Evolutionary conservation across 1,139 yeast genomes (phyloP).

Genomic region (Arxiozyma telluris): DNA sequence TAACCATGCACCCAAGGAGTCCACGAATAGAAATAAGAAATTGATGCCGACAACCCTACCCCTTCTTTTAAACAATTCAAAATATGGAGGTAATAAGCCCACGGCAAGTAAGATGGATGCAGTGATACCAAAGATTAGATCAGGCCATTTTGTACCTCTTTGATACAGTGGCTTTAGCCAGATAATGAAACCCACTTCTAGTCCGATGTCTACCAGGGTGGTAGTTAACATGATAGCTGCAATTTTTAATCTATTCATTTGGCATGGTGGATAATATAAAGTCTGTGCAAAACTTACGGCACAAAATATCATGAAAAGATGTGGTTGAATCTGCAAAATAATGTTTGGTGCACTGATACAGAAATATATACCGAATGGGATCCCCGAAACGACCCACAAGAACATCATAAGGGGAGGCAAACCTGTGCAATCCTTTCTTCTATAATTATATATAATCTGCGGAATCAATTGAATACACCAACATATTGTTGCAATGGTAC

Average conservation of each 20-base stretch:
- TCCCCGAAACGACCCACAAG: slow-evolving; percentile 73
- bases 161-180: slow-evolving; percentile 59
- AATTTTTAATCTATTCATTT: slow-evolving; percentile 35
- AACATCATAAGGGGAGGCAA: slow-evolving; percentile 78
- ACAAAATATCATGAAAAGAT: slow-evolving; percentile 68
- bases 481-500: slow-evolving; percentile 79
- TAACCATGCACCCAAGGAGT: slow-evolving; percentile 71
- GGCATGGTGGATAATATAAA: slow-evolving; percentile 70
- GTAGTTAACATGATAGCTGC: slow-evolving; percentile 33
- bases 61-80: slow-evolving; percentile 65
- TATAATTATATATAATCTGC: slow-evolving; percentile 66
- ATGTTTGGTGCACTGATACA: slow-evolving; percentile 44
- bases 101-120: slow-evolving; percentile 69
- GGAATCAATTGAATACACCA: slow-evolving; percentile 92
- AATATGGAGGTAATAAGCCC: slow-evolving; percentile 84
- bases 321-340: slow-evolving; percentile 59
- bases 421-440: slow-evolving; percentile 73
- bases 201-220: slow-evolving; percentile 43
- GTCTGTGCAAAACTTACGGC: slow-evolving; percentile 61
- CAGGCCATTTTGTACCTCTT: slow-evolving; percentile 57
- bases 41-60: slow-evolving; percentile 88
- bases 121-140: slow-evolving; percentile 63
- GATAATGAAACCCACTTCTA: slow-evolving; percentile 62
- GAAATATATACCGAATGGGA: slow-evolving; percentile 78
- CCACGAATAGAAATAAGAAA: slow-evolving; percentile 70